phyloP scores from a whole-genome alignment of 2,329 filamentous ascomycete genomes.

The Ceratocystis smalleyi region DNA sequence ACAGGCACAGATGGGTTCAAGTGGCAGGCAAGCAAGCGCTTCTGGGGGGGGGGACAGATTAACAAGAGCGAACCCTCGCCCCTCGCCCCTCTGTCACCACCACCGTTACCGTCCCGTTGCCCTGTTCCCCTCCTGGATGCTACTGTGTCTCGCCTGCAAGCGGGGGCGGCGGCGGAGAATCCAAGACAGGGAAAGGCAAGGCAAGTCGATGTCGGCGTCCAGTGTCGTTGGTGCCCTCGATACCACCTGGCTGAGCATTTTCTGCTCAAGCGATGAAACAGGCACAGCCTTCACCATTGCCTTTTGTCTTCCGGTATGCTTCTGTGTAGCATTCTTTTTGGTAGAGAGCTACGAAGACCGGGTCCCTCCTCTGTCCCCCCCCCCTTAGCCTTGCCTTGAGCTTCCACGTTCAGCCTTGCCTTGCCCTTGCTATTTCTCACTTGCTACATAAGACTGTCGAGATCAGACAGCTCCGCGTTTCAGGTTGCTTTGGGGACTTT shows the following conservation, averaged over 20 bases:
- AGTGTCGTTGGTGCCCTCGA: neutral
- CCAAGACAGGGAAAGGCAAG: too few species aligned
- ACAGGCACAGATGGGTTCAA: neutral
- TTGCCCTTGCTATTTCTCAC: neutral
- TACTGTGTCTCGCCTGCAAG: too few species aligned
- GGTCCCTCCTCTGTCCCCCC: neutral
- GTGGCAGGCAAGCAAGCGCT: too few species aligned
- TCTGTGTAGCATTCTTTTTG: neutral
- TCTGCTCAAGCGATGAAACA: slow-evolving; percentile 1
- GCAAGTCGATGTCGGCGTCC: neutral
- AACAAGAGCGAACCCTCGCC: neutral
- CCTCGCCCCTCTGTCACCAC: neutral
- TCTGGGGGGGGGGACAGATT: neutral
- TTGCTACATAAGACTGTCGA: neutral
- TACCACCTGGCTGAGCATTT: neutral
- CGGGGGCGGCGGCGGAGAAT: neutral
- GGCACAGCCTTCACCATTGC: slow-evolving; percentile 2
- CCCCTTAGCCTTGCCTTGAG: neutral
- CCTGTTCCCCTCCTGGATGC: neutral
- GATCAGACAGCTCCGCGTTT: slow-evolving; percentile 3
- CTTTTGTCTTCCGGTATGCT: neutral
- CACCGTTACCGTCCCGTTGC: neutral
- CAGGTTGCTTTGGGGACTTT: slow-evolving; percentile 4
- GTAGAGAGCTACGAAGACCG: neutral
- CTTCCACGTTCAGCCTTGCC: neutral